These are phyloP conservation scores for Ophiostoma pallidulum DNA, from an alignment of 2,329 filamentous ascomycete genomes.

Conservation along the genomic window DNA sequence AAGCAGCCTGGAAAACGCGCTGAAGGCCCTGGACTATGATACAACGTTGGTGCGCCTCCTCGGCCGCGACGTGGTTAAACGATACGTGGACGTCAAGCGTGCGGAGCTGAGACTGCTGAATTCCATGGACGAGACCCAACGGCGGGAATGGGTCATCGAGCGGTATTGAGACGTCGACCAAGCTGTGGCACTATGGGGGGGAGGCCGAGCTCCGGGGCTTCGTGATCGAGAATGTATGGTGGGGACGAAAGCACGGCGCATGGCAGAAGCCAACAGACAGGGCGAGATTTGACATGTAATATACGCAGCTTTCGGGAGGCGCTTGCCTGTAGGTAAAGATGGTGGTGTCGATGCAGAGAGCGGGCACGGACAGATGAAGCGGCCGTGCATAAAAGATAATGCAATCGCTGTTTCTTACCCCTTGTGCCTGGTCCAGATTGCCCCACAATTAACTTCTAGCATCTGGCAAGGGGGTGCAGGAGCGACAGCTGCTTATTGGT, in stretches of 20 bases:
- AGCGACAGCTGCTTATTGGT: constrained; percentile 2
- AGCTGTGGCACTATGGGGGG: background rate
- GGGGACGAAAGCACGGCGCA: no score
- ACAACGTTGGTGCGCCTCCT: constrained; percentile 35
- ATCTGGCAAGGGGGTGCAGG: background rate
- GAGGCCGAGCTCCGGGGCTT: no score
- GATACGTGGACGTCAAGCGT: constrained; percentile 50
- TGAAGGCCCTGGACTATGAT: constrained; percentile 42
- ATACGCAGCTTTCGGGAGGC: no score
- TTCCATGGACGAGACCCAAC: constrained; percentile 37
- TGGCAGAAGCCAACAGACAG: no score
- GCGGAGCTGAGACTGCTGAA: constrained; percentile 44
- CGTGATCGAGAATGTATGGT: no score
- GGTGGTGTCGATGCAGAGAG: no score
- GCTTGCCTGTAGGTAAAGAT: no score
- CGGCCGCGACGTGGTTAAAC: constrained; percentile 40
- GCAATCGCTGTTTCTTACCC: no score
- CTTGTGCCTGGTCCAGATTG: no score
- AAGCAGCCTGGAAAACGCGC: constrained; percentile 41
- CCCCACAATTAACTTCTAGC: constrained; percentile 2
- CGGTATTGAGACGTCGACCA: constrained; percentile 41
- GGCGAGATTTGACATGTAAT: no score
- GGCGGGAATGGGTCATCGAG: constrained; percentile 53
- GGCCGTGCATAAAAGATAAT: no score
- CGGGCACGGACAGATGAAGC: no score